Conservation (phyloP, 345 rosid genomes). For the Nasturtium officinale region DNA sequence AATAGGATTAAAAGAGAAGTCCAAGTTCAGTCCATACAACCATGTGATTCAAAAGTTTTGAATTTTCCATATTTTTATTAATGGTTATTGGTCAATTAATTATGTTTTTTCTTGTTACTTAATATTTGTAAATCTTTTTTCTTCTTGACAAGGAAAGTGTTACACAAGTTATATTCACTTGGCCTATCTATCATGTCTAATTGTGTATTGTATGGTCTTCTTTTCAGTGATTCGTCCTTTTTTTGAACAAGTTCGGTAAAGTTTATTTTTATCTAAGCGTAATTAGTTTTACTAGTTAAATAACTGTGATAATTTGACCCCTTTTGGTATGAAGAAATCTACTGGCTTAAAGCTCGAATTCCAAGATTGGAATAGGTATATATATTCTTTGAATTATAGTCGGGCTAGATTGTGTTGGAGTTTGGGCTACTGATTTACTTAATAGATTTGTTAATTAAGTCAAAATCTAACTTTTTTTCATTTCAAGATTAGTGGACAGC, state of each 20-base stretch:
- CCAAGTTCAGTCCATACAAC: constrained; percentile 52
- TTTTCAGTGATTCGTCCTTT: not conserved
- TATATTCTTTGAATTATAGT: not conserved
- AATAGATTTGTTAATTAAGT: not conserved
- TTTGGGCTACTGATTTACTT: not conserved
- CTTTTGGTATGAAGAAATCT: not conserved
- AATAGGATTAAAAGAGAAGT: constrained; percentile 27
- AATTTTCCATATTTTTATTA: constrained; percentile 28
- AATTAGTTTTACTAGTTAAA: not conserved
- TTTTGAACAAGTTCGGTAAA: too few species aligned
- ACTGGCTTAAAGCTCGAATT: not conserved
- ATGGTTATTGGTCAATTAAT: constrained; percentile 18
- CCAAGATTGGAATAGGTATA: not conserved
- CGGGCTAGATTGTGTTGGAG: not conserved
- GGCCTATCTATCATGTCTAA: constrained; percentile 14
- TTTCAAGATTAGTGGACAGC: not conserved
- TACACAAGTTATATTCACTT: constrained; percentile 19
- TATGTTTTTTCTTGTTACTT: constrained; percentile 37
- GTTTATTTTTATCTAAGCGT: not conserved
- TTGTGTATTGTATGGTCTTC: not conserved
- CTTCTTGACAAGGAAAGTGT: constrained; percentile 36
- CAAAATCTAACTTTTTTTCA: not conserved
- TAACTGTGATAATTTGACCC: not conserved
- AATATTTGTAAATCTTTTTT: constrained; percentile 33
- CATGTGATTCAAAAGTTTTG: constrained; percentile 45